phyloP scores from a whole-genome alignment of 2,329 filamentous ascomycete species.

The Fusarium nanum region DNA sequence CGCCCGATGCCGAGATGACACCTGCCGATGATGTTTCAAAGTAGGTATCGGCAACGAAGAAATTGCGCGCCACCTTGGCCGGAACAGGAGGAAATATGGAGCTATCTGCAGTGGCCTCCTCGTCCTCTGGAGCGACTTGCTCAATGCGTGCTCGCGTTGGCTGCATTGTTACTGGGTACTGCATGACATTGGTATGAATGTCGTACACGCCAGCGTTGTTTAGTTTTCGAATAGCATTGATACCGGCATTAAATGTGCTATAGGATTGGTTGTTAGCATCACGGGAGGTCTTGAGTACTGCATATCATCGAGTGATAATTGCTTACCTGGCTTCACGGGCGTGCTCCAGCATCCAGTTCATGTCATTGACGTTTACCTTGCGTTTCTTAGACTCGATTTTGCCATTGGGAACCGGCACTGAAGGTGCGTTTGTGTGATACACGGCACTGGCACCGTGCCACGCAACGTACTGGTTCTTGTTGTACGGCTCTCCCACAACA shows the following conservation, averaged over 20 bases:
- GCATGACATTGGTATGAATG: conserved; percentile 91
- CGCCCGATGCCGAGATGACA: conserved; percentile 56
- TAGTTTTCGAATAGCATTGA: conserved; percentile 74
- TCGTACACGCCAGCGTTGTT: conserved; percentile 88
- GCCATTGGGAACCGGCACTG: conserved; percentile 78
- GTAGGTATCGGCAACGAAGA: conserved; percentile 66
- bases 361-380: conserved; percentile 87
- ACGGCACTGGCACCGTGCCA: conserved; percentile 98
- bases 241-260: conserved; percentile 85
- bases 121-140: conserved; percentile 65
- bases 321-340: conserved; percentile 86
- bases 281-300: background rate
- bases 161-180: conserved; percentile 89
- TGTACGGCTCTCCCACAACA: conserved; percentile 86
- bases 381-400: conserved; percentile 86
- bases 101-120: conserved; percentile 47
- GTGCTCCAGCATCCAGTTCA: conserved; percentile 97
- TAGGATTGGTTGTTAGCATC: conserved; percentile 18
- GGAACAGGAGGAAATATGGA: conserved; percentile 61
- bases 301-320: background rate
- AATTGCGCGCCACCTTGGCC: conserved; percentile 64
- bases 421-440: conserved; percentile 85
- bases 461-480: conserved; percentile 98
- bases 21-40: conserved; percentile 64
- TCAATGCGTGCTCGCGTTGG: conserved; percentile 88